Evolutionary conservation across 306 rosid genomes (phyloP).

Genomic region (Quercus mongolica): DNA sequence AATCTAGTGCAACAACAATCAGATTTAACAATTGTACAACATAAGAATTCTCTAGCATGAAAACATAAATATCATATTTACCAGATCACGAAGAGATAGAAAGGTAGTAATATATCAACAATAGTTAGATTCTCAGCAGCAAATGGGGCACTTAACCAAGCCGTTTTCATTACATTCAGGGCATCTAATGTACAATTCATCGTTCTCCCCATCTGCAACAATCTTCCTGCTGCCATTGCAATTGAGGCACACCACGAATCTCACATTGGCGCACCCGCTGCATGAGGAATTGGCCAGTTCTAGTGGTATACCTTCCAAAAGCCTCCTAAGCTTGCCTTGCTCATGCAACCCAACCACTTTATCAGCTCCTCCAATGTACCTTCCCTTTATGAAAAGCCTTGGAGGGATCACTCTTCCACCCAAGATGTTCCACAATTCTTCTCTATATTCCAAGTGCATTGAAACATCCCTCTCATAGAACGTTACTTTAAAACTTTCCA

Average conservation of each 20-base stretch:
- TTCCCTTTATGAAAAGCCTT: slow-evolving; percentile 79
- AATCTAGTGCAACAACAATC: slow-evolving; percentile 6
- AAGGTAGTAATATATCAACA: neutral
- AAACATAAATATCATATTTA: neutral
- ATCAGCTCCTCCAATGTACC: slow-evolving; percentile 92
- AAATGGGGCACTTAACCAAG: slow-evolving; percentile 68
- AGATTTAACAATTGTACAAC: neutral
- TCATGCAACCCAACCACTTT: slow-evolving; percentile 81
- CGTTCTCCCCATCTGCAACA: slow-evolving; percentile 26
- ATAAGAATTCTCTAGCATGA: neutral
- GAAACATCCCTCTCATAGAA: slow-evolving; percentile 86
- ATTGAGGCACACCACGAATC: slow-evolving; percentile 60
- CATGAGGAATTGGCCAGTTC: slow-evolving; percentile 38
- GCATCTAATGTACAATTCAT: slow-evolving; percentile 47
- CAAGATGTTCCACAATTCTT: slow-evolving; percentile 71
- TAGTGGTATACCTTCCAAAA: slow-evolving; percentile 67
- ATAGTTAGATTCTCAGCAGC: slow-evolving; percentile 45
- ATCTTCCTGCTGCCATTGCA: slow-evolving; percentile 82
- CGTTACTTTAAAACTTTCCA: slow-evolving; percentile 58
- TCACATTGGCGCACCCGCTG: slow-evolving; percentile 52
- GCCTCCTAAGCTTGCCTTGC: slow-evolving; percentile 68
- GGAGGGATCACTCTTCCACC: slow-evolving; percentile 81
- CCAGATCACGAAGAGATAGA: slow-evolving; percentile 1
- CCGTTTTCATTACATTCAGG: slow-evolving; percentile 87
- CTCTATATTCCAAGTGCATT: slow-evolving; percentile 70